These are phyloP conservation scores for Eutrema japonicum DNA, from an alignment of 345 rosid species.

Conservation along the genomic window DNA sequence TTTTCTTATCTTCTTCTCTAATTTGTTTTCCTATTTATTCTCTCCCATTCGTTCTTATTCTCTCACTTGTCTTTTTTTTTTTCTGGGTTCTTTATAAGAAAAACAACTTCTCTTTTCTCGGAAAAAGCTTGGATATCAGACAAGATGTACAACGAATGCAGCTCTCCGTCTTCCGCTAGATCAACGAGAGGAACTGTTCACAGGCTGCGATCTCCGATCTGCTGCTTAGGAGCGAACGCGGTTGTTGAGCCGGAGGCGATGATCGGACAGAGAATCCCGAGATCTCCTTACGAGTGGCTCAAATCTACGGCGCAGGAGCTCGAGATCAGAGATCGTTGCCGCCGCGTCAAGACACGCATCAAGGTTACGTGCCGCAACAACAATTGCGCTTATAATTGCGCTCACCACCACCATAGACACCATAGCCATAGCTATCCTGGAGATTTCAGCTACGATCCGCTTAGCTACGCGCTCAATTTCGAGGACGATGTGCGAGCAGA, in stretches of 20 bases:
- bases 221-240: conserved; percentile 49
- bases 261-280: conserved; percentile 42
- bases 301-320: conserved; percentile 52
- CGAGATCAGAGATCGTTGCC: conserved; percentile 50
- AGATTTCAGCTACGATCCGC: conserved; percentile 68
- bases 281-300: conserved; percentile 53
- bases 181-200: conserved; percentile 11
- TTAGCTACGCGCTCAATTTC: conserved; percentile 74
- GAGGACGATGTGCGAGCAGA: conserved; percentile 54
- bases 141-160: conserved; percentile 40
- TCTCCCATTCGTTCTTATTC: conserved; percentile 3
- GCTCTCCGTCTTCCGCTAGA: conserved; percentile 47
- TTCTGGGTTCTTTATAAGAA: background rate
- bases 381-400: conserved; percentile 31
- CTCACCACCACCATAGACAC: conserved; percentile 26
- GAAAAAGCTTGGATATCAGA: background rate
- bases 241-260: conserved; percentile 37
- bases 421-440: conserved; percentile 43
- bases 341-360: conserved; percentile 47
- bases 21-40: conserved; percentile 19
- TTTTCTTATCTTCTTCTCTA: background rate
- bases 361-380: conserved; percentile 38
- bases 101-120: background rate
- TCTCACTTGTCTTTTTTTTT: conserved; percentile 15
- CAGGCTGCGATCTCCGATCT: conserved; percentile 47